phyloP scores from a whole-genome alignment of 2,329 filamentous ascomycete species.

The Helotiales sp. region DNA sequence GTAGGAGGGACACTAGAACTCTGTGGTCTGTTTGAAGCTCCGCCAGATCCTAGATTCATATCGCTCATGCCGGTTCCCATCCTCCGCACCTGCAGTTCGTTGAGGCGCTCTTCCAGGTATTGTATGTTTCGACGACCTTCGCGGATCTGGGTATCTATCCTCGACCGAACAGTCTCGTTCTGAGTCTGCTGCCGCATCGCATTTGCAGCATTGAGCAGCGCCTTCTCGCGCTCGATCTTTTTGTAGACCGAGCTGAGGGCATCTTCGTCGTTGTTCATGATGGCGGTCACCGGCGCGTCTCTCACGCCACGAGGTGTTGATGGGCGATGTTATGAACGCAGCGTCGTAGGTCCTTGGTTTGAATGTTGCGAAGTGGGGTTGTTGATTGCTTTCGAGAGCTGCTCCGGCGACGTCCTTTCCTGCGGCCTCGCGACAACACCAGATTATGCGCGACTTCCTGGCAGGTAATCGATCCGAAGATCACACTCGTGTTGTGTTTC shows the following conservation, averaged over 20 bases:
- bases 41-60: conserved; percentile 58
- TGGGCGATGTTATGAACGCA: conserved; percentile 1
- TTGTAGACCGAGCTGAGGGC: conserved; percentile 78
- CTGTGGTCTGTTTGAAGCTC: conserved; percentile 41
- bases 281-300: conserved; percentile 25
- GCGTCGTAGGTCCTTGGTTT: conserved; percentile 5
- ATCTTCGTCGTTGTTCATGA: conserved; percentile 63
- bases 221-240: conserved; percentile 98
- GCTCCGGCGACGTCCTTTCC: conserved; percentile 12
- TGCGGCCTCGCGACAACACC: conserved; percentile 14
- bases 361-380: conserved; percentile 25
- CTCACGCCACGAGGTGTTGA: conserved; percentile 20
- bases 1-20: conserved; percentile 54
- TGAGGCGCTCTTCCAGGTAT: conserved; percentile 91
- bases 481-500: conserved; percentile 22
- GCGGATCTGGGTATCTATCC: conserved; percentile 90
- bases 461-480: conserved; percentile 9
- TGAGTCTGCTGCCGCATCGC: conserved; percentile 94
- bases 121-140: conserved; percentile 91
- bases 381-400: conserved; percentile 12
- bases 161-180: conserved; percentile 87
- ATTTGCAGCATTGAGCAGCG: conserved; percentile 89
- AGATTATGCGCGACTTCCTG: conserved; percentile 10
- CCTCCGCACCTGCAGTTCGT: conserved; percentile 81
- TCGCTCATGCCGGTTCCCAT: conserved; percentile 66